A percentile compares a stretch with the other conserved stretches of the same genome.
phyloP scores from a whole-genome alignment of 352 stramenopile species.

The Pythium coloratum region DNA sequence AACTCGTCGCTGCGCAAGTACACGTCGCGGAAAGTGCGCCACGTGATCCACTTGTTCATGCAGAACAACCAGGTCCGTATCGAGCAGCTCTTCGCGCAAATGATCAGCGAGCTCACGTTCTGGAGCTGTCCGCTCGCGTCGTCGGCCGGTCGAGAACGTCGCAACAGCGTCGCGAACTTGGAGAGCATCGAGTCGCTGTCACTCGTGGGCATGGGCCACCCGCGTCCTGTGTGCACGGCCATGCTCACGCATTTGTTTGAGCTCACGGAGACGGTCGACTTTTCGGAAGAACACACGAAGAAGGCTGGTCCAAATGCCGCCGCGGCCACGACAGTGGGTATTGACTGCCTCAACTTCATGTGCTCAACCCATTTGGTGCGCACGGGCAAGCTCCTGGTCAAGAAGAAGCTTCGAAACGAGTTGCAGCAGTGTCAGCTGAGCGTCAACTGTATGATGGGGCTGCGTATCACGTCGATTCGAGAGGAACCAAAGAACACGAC shows the following conservation, averaged over 20 bases:
- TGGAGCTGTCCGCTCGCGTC: slow-evolving; percentile 58
- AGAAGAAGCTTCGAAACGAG: slow-evolving; percentile 83
- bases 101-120: slow-evolving; percentile 85
- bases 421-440: slow-evolving; percentile 66
- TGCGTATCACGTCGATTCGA: slow-evolving; percentile 67
- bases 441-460: slow-evolving; percentile 88
- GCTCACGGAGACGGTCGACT: slow-evolving; percentile 82
- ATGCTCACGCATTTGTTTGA: slow-evolving; percentile 87
- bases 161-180: slow-evolving; percentile 32
- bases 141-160: slow-evolving; percentile 33
- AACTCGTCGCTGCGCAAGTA: slow-evolving; percentile 86
- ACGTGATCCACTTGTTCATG: slow-evolving; percentile 83
- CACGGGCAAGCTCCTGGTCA: slow-evolving; percentile 57
- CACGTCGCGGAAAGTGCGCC: slow-evolving; percentile 83
- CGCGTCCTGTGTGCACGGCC: slow-evolving; percentile 67
- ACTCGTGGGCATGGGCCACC: slow-evolving; percentile 65
- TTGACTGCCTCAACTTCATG: slow-evolving; percentile 86
- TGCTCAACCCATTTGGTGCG: slow-evolving; percentile 83
- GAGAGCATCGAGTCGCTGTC: slow-evolving; percentile 69
- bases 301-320: slow-evolving; percentile 34
- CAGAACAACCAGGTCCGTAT: slow-evolving; percentile 68
- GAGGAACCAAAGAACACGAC: slow-evolving; percentile 38
- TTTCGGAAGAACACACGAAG: slow-evolving; percentile 51
- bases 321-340: slow-evolving; percentile 56
- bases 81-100: slow-evolving; percentile 72